Evolutionary conservation across 495 filamentous ascomycete genomes (phyloP), one percentile per base, ranked within the genome.

Genomic region (Coniosporium apollinis): DNA sequence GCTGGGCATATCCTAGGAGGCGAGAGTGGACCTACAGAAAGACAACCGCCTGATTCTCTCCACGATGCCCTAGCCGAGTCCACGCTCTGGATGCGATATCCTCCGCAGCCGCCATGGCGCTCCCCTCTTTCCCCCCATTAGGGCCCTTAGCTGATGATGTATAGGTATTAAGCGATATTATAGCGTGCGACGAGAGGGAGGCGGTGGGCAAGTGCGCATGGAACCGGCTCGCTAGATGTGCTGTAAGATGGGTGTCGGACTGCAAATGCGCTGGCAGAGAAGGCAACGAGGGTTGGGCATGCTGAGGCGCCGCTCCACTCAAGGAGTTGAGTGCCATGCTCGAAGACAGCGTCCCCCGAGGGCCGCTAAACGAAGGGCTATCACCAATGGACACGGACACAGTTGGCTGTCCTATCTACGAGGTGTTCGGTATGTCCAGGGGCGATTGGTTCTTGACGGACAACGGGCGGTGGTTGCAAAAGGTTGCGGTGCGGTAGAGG

Each of bases 181-280:
- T 65, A 17, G 83, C 89, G 50, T 94, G 85, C 0, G 83, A 91
- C 1, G 84, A 92, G 25, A 97, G 72, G 37, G 70, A 70, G 37
- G 89, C 80, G 0, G 82, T 87, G 11, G 89, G 86, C 24, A 93
- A 57, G 25, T 77, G 74, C 14, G 87, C 74, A 63, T 97, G 89
- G 52, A 92, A 97, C 22, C 89, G 81, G 57, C 85, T 94, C 35
- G 89, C 89, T 18, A 97, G 69, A 58, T 97, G 89, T 20, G 86
- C 82, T 2, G 89, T 97, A 43, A 96, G 62, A 53, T 93, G 82
- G 28, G 87, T 94, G 58, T 96, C 89, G 36, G 86, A 94, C 60
- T 96, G 89, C 20, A 86, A 67, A 66, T 97, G 89, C 22, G 77
- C 66, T 21, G 89, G 89, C 36, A 97, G 61, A 19, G 83, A 74